phyloP scores from a whole-genome alignment of 768 basidiomycete species.

The Suillus lakei region DNA sequence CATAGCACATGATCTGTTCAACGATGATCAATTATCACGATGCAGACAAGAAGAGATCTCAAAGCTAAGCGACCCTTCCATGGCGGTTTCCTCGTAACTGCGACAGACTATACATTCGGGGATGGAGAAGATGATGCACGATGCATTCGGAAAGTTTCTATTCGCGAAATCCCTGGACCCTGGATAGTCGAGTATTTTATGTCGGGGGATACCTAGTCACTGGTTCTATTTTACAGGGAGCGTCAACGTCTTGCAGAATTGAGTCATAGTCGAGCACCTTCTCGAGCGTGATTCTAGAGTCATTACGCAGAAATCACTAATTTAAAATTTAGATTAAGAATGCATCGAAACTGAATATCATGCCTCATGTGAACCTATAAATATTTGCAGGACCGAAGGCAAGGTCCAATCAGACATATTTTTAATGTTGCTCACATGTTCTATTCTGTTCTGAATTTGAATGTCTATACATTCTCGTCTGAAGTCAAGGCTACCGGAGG shows the following conservation, averaged over 20 bases:
- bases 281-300: not conserved
- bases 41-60: not conserved
- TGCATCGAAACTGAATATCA: not conserved
- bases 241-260: not conserved
- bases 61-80: not conserved
- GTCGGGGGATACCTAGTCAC: not conserved
- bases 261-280: not conserved
- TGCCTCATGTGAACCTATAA: not conserved
- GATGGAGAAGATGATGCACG: not conserved
- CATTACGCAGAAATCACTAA: not conserved
- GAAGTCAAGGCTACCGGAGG: no score
- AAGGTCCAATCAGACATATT: not conserved
- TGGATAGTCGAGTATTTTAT: not conserved
- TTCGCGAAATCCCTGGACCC: not conserved
- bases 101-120: not conserved
- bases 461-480: no score
- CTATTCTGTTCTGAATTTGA: not conserved
- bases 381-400: not conserved
- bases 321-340: conserved; percentile 1
- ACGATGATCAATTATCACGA: not conserved
- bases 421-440: not conserved
- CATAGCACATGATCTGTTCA: not conserved
- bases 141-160: not conserved
- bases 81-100: not conserved
- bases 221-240: not conserved